phyloP scores from a whole-genome alignment of 2,329 filamentous ascomycete genomes.

The Trichoderma pleuroti region DNA sequence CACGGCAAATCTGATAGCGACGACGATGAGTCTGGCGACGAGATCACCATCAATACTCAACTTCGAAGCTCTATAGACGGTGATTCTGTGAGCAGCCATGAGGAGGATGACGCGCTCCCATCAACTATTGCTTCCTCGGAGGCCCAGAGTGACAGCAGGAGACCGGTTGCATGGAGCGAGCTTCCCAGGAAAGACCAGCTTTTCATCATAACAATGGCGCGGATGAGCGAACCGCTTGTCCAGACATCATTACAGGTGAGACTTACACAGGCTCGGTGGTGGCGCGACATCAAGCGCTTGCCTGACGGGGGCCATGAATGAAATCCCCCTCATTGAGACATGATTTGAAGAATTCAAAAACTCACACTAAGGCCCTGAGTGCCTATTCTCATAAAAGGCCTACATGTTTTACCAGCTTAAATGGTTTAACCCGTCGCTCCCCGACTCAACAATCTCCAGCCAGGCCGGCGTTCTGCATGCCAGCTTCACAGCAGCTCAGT shows the following conservation, averaged over 20 bases:
- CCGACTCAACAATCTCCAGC: conserved; percentile 64
- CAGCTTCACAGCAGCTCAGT: conserved; percentile 78
- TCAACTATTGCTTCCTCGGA: not conserved
- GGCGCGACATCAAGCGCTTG: not conserved
- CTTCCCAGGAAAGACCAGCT: conserved; percentile 76
- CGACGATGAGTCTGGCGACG: conserved; percentile 20
- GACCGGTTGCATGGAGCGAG: conserved; percentile 54
- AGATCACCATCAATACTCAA: conserved; percentile 12
- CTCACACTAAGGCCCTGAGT: not conserved
- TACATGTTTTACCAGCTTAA: conserved; percentile 90
- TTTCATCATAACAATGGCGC: conserved; percentile 70
- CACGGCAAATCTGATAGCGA: conserved; percentile 20
- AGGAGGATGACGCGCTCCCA: not conserved
- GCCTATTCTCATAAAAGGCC: conserved; percentile 42
- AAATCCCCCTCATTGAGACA: not conserved
- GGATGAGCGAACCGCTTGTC: conserved; percentile 77
- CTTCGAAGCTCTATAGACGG: not conserved
- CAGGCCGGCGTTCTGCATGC: conserved; percentile 77
- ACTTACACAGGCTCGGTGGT: not conserved
- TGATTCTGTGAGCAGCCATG: not conserved
- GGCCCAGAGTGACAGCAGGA: conserved; percentile 16
- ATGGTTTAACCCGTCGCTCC: conserved; percentile 59
- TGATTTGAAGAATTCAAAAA: not conserved
- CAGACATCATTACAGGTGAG: conserved; percentile 64
- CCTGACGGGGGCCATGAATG: not conserved